Conservation (phyloP, 768 basidiomycete species). For the Pilatotrama ljubarskyi region DNA sequence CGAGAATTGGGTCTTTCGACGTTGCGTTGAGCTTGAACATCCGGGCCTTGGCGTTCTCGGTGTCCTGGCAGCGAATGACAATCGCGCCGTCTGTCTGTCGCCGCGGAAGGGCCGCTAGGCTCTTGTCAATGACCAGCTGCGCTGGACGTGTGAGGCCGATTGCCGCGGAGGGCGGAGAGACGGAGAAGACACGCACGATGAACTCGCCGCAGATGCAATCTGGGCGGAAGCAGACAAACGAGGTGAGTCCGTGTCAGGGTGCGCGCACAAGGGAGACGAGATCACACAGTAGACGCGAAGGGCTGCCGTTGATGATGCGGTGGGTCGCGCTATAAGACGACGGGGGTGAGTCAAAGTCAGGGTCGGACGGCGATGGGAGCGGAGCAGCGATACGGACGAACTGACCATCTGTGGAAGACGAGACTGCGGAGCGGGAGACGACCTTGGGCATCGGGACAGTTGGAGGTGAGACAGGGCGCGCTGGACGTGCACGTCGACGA, state of each 20-base stretch:
- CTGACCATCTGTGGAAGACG: conserved; percentile 84
- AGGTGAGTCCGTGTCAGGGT: conserved; percentile 6
- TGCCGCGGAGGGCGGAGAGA: not conserved
- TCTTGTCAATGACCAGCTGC: conserved; percentile 82
- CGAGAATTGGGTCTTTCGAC: conserved; percentile 63
- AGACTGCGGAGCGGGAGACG: conserved; percentile 84
- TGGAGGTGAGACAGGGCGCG: not conserved
- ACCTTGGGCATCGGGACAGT: conserved; percentile 78
- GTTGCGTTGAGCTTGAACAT: conserved; percentile 88
- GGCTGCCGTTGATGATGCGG: conserved; percentile 74
- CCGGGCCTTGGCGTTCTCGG: conserved; percentile 53
- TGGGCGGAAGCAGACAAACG: conserved; percentile 32
- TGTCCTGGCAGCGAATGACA: conserved; percentile 76
- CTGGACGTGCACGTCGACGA: not conserved
- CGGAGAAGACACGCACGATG: conserved; percentile 54
- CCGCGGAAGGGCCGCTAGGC: conserved; percentile 63
- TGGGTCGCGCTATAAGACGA: conserved; percentile 61
- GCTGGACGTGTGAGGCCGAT: conserved; percentile 3
- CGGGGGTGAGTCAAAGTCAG: conserved; percentile 19
- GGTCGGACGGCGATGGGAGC: conserved; percentile 4
- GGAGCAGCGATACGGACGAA: conserved; percentile 13
- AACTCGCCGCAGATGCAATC: conserved; percentile 90
- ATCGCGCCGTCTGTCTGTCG: conserved; percentile 79
- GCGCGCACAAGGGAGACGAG: conserved; percentile 18
- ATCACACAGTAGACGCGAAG: conserved; percentile 79